A percentile compares a stretch with the other conserved stretches of the same genome.
These are phyloP conservation scores for Polychaeton citri DNA, from an alignment of 2,329 filamentous ascomycete species.

Conservation along the genomic window DNA sequence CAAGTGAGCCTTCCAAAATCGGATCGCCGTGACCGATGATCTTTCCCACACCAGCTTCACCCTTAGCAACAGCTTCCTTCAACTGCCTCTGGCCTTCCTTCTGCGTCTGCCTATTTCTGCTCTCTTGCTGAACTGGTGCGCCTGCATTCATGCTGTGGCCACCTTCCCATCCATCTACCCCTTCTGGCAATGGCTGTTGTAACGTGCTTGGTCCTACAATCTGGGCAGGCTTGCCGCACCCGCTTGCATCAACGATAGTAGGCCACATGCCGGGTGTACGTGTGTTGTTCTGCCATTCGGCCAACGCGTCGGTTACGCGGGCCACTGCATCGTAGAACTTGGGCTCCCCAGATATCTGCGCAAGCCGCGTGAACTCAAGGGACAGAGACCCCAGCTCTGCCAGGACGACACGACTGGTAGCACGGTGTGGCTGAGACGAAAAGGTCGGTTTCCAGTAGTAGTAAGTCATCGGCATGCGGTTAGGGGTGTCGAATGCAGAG, in stretches of 20 bases:
- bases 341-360: constrained; percentile 66
- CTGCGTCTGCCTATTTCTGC: background rate
- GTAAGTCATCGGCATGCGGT: constrained; percentile 76
- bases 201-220: constrained; percentile 1
- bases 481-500: constrained; percentile 79
- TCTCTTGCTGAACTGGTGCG: background rate
- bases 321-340: constrained; percentile 87
- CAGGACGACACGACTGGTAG: constrained; percentile 42
- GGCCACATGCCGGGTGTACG: constrained; percentile 71
- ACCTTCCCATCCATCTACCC: background rate
- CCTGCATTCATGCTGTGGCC: no score
- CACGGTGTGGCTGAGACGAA: constrained; percentile 50
- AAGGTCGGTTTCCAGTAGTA: constrained; percentile 62
- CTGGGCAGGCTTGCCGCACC: constrained; percentile 46
- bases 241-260: constrained; percentile 60
- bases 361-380: constrained; percentile 79
- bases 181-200: background rate
- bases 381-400: constrained; percentile 66
- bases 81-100: background rate
- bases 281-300: constrained; percentile 59
- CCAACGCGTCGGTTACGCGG: constrained; percentile 68
- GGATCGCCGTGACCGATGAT: constrained; percentile 9
- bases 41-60: constrained; percentile 8
- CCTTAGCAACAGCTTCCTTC: background rate
- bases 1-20: constrained; percentile 7